Evolutionary conservation across 2,329 filamentous ascomycete genomes (phyloP).

Genomic region (Clonostachys chloroleuca): DNA sequence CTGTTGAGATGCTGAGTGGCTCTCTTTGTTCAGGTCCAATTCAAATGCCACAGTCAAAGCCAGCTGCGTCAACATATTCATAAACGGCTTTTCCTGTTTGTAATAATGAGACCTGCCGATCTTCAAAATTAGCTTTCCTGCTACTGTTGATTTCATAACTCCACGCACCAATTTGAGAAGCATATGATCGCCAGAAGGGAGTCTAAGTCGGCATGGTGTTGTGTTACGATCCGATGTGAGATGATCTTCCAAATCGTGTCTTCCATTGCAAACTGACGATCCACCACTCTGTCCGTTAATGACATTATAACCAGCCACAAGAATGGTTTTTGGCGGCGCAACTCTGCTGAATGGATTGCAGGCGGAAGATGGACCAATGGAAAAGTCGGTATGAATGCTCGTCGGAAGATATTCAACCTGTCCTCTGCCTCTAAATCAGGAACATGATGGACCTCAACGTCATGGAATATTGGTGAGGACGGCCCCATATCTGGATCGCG

Average conservation of each 20-base stretch:
- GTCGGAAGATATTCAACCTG: constrained; percentile 6
- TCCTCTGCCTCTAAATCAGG: constrained; percentile 4
- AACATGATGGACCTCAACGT: constrained; percentile 4
- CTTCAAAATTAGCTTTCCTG: constrained; percentile 3
- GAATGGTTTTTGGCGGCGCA: constrained; percentile 25
- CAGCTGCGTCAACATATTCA: constrained; percentile 26
- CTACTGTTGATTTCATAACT: constrained; percentile 1
- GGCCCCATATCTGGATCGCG: too few relatives aligned
- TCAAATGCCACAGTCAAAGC: constrained; percentile 30
- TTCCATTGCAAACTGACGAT: constrained; percentile 14
- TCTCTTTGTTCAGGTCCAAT: constrained; percentile 21
- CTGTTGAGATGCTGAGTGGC: neutral
- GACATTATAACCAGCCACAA: constrained; percentile 31
- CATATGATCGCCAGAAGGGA: constrained; percentile 17
- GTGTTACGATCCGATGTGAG: constrained; percentile 11
- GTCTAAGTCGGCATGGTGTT: constrained; percentile 17
- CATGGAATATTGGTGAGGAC: neutral
- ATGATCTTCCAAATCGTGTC: constrained; percentile 14
- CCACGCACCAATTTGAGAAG: constrained; percentile 16
- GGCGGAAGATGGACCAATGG: constrained; percentile 17
- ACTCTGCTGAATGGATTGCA: constrained; percentile 8
- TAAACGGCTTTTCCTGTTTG: constrained; percentile 24
- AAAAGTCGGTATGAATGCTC: constrained; percentile 8
- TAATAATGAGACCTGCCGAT: constrained; percentile 9
- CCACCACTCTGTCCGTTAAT: constrained; percentile 10